Evolutionary conservation across 2,329 filamentous ascomycete species (phyloP).

Genomic region (Talaromyces sp.): DNA sequence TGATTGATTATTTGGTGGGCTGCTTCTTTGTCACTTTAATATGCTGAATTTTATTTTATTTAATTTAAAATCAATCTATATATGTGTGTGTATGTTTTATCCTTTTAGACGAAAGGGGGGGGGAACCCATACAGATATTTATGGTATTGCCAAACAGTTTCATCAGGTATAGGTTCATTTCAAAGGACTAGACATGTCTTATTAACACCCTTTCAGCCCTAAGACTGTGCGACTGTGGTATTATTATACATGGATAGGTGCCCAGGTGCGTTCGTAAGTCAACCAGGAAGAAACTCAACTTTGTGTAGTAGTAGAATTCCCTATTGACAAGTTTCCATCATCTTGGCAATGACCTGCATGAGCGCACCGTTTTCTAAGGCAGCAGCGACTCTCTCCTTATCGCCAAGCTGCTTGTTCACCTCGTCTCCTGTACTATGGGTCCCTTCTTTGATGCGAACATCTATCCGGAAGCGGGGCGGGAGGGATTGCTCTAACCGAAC

Average conservation of each 20-base stretch:
- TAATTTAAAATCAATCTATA: no score
- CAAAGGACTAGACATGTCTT: no score
- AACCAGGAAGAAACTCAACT: background rate
- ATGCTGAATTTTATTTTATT: no score
- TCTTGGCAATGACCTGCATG: conserved; percentile 85
- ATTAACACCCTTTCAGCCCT: no score
- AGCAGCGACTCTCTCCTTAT: conserved; percentile 95
- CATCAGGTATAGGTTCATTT: no score
- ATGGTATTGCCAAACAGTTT: no score
- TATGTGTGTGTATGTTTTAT: no score
- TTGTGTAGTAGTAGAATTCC: background rate
- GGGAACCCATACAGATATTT: no score
- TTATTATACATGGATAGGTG: background rate
- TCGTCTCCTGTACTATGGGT: conserved; percentile 95
- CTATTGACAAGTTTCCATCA: conserved; percentile 81
- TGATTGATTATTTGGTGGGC: conserved; percentile 7
- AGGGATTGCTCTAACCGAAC: conserved; percentile 88
- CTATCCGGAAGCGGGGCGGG: conserved; percentile 86
- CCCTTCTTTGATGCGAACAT: conserved; percentile 92
- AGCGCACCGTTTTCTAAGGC: conserved; percentile 92
- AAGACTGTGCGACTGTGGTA: no score
- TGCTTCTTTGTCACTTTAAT: conserved; percentile 9
- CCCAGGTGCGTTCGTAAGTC: no score
- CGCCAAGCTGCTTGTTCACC: conserved; percentile 93
- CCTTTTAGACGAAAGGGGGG: no score